phyloP scores from a whole-genome alignment of 352 stramenopile species.

The Globisporangium perplexum region DNA sequence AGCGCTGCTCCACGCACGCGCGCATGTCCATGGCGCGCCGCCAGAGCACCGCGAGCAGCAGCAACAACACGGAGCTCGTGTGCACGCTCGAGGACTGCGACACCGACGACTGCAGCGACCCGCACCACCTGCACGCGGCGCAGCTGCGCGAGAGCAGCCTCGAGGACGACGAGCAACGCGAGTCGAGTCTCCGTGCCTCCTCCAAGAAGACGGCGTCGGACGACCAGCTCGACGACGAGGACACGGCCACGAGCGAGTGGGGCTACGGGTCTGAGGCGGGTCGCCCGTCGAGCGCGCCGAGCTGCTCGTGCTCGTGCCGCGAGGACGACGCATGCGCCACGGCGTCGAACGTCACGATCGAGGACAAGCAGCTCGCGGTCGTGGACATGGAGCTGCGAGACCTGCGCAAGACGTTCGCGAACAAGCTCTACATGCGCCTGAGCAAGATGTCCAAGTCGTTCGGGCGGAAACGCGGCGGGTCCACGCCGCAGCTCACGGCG shows the following conservation, averaged over 20 bases:
- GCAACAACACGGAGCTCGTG: slow-evolving; percentile 17
- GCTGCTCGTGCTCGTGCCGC: slow-evolving; percentile 36
- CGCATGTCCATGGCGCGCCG: slow-evolving; percentile 28
- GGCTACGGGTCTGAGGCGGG: slow-evolving; percentile 29
- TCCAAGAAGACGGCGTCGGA: slow-evolving; percentile 28
- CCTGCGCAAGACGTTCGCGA: slow-evolving; percentile 52
- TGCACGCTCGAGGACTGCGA: slow-evolving; percentile 13
- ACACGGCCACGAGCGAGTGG: slow-evolving; percentile 27
- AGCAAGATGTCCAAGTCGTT: slow-evolving; percentile 37
- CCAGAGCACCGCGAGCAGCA: slow-evolving; percentile 27
- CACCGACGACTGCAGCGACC: slow-evolving; percentile 13
- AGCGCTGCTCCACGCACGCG: slow-evolving; percentile 30
- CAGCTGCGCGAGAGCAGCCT: slow-evolving; percentile 14
- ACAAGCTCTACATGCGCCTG: slow-evolving; percentile 47
- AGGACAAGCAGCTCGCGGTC: slow-evolving; percentile 60
- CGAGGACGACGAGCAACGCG: slow-evolving; percentile 7
- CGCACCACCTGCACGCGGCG: slow-evolving; percentile 8
- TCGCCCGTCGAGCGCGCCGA: slow-evolving; percentile 32
- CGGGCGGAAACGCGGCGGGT: slow-evolving; percentile 15
- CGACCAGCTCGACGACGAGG: slow-evolving; percentile 29
- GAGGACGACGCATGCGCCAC: slow-evolving; percentile 35
- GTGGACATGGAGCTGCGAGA: slow-evolving; percentile 62
- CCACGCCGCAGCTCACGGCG: slow-evolving; percentile 10
- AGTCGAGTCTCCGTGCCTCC: slow-evolving; percentile 16
- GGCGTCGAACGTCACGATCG: slow-evolving; percentile 46